These are phyloP conservation scores for Xylaria grammica DNA, from an alignment of 495 filamentous ascomycete species.

Conservation along the genomic window DNA sequence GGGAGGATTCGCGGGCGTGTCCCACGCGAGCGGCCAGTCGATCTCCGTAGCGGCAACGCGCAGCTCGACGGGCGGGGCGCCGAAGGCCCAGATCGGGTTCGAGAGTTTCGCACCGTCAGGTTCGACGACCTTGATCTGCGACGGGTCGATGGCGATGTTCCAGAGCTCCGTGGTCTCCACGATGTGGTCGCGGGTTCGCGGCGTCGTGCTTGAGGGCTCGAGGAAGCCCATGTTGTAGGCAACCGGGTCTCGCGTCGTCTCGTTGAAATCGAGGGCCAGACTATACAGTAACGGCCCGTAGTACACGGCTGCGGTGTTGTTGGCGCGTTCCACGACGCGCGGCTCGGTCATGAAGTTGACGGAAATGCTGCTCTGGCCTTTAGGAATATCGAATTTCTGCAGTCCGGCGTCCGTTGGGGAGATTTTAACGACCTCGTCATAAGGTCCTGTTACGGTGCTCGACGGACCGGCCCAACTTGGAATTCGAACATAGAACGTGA, in stretches of 20 bases:
- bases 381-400: slow-evolving; percentile 42
- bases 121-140: slow-evolving; percentile 37
- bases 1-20: slow-evolving; percentile 54
- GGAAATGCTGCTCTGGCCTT: slow-evolving; percentile 38
- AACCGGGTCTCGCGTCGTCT: slow-evolving; percentile 24
- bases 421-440: slow-evolving; percentile 5
- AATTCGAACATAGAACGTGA: slow-evolving; percentile 58
- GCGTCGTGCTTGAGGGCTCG: slow-evolving; percentile 27
- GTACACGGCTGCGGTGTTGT: slow-evolving; percentile 61
- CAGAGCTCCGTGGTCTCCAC: slow-evolving; percentile 47
- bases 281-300: slow-evolving; percentile 62
- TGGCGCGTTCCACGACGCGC: slow-evolving; percentile 49
- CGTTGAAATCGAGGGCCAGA: slow-evolving; percentile 46
- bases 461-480: slow-evolving; percentile 51
- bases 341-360: slow-evolving; percentile 39
- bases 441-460: slow-evolving; percentile 28
- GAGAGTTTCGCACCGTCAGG: slow-evolving; percentile 35
- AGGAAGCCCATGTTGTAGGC: slow-evolving; percentile 24
- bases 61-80: slow-evolving; percentile 53
- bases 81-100: slow-evolving; percentile 55
- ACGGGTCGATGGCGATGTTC: slow-evolving; percentile 58
- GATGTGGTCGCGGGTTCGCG: slow-evolving; percentile 35
- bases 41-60: slow-evolving; percentile 58
- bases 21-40: slow-evolving; percentile 53
- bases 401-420: slow-evolving; percentile 39